These are phyloP conservation scores for Epichloe brachyelytri DNA, from an alignment of 2,329 filamentous ascomycete genomes.

Conservation along the genomic window DNA sequence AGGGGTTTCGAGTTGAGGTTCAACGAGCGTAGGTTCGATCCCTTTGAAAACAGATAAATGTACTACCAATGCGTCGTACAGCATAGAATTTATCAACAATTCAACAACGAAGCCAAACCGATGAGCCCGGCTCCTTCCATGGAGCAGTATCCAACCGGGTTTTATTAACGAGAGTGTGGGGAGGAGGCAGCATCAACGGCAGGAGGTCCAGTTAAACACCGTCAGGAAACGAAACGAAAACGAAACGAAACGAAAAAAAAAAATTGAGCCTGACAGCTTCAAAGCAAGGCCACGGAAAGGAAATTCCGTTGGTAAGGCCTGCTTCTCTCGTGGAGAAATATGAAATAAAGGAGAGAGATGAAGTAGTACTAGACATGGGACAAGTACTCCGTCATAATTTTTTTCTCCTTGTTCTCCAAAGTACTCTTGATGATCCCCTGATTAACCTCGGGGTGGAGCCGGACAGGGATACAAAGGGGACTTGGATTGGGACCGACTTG, in stretches of 20 bases:
- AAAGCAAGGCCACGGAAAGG: background rate
- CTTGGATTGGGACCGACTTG: background rate
- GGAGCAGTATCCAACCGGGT: slow-evolving; percentile 1
- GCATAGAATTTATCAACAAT: slow-evolving; percentile 3
- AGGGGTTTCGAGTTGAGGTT: background rate
- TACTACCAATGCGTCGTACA: background rate
- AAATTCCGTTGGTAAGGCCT: background rate
- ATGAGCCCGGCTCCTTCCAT: slow-evolving; percentile 4
- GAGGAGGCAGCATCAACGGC: background rate
- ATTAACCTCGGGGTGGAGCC: slow-evolving; percentile 13
- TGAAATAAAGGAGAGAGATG: background rate
- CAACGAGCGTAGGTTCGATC: slow-evolving; percentile 5
- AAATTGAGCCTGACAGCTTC: background rate
- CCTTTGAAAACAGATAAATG: background rate
- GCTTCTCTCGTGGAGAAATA: slow-evolving; percentile 1
- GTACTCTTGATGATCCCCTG: slow-evolving; percentile 4
- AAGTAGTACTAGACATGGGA: slow-evolving; percentile 5
- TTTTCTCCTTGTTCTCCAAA: slow-evolving; percentile 1
- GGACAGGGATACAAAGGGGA: slow-evolving; percentile 5
- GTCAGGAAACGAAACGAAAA: background rate
- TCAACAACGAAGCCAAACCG: background rate
- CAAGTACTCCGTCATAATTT: slow-evolving; percentile 10
- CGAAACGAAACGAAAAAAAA: background rate
- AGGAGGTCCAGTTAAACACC: background rate
- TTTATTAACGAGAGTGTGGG: background rate